Base-by-base conservation (phyloP, 768 basidiomycete genomes). In the Panaeolus cyanescens region DNA sequence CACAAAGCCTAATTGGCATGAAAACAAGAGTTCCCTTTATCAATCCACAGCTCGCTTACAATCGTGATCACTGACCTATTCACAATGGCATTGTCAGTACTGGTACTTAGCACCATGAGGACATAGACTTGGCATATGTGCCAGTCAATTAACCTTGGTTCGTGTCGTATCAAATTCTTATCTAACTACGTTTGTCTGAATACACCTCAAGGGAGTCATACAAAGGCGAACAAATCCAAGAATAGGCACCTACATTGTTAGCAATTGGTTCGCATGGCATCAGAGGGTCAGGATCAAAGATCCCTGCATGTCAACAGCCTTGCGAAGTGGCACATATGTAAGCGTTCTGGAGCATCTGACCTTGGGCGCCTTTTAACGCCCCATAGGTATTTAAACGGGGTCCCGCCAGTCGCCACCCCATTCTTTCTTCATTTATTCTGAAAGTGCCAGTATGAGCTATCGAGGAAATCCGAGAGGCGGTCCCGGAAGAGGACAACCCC, bases 381-480 rank as follows among this genome's bases (percentile, higher is more conserved):
- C 31, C 22, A 37, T 20, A 32, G 33, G 25, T 13, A 9, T 36
- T 20, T 33, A 54, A 34, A 40, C 15, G 9, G 33, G 12, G 15
- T 37, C 25, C 20, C 9, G 31, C 22, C 28, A 12, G 25, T 50
- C 30, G 8, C 4, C 12, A 3, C 45, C 39, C 17, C n/a, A 50
- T 50, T 12, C 37, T 32, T 32, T 55, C 20, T 37, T 15, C 13
- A 20, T 37, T 20, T 28, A 15, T 13, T 59, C 32, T 54, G 45
- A 56, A 56, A 50, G 25, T 65, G 53, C 63, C 61, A 58, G 58
- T 53, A 72, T 72, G 71, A 68, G 71, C 54, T 58, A 68, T 53
- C 68, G 75, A 62, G 74, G 74, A 20, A 70, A 66, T 28, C 50
- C 54, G 19, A 66, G 70, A 65, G 70, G 74, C 31, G 70, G 72